Percentiles rank a stretch among this genome's conserved stretches.
Evolutionary conservation across 257 asterid species (phyloP).

Genomic region (Asclepias syriaca): DNA sequence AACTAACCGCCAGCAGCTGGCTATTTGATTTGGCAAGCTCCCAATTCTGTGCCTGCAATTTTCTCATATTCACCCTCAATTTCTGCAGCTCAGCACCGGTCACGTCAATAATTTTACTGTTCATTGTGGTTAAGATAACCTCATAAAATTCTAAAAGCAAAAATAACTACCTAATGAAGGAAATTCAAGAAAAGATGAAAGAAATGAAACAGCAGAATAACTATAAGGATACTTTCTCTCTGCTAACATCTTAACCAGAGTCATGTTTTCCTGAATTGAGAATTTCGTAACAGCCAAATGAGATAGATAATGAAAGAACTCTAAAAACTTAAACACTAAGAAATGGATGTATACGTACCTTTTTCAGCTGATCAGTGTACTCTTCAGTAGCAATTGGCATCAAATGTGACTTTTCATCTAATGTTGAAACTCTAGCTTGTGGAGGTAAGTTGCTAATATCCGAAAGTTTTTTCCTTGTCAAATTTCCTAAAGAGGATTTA

Average conservation of each 20-base stretch:
- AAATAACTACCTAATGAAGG: conserved; percentile 7
- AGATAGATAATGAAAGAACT: conserved; percentile 1
- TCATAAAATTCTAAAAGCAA: neutral
- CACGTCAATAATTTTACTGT: conserved; percentile 60
- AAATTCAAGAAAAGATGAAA: neutral
- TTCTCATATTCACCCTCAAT: conserved; percentile 43
- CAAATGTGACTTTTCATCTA: conserved; percentile 29
- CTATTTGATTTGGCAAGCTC: conserved; percentile 54
- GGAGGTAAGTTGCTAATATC: conserved; percentile 66
- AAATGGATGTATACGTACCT: conserved; percentile 29
- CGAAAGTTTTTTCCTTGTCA: conserved; percentile 46
- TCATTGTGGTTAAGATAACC: conserved; percentile 29
- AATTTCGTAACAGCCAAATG: conserved; percentile 13
- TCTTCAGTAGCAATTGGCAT: conserved; percentile 26
- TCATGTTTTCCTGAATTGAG: conserved; percentile 48
- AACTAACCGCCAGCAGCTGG: conserved; percentile 53
- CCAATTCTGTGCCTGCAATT: conserved; percentile 60
- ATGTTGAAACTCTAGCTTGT: conserved; percentile 25
- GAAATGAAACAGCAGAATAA: neutral
- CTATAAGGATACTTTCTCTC: conserved; percentile 69
- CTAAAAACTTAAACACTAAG: conserved; percentile 5
- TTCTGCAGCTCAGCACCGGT: conserved; percentile 59
- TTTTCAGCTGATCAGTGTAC: conserved; percentile 43
- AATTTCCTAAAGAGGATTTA: conserved; percentile 24
- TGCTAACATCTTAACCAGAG: conserved; percentile 47